Evolutionary conservation across 108 stramenopile genomes (phyloP).

Genomic region (Cylindrotheca closterium): DNA sequence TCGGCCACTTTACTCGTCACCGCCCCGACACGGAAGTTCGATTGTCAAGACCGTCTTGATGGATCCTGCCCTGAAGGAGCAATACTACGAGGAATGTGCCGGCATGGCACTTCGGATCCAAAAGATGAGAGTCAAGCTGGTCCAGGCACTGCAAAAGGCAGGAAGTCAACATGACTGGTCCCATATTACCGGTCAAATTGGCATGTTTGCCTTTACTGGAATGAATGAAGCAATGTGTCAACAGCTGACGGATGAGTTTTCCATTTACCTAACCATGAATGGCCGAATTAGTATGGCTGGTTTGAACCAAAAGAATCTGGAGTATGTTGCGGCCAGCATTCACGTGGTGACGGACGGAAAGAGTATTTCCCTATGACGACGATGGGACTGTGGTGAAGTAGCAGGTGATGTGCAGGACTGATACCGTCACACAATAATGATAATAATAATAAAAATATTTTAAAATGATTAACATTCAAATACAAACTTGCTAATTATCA

Average conservation of each 20-base stretch:
- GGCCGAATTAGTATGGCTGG: conserved; percentile 95
- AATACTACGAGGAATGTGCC: conserved; percentile 77
- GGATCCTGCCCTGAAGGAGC: conserved; percentile 51
- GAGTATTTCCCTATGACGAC: conserved; percentile 25
- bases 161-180: conserved; percentile 80
- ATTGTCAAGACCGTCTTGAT: conserved; percentile 83
- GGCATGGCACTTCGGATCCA: conserved; percentile 87
- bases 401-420: too few relatives aligned
- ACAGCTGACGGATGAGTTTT: conserved; percentile 61
- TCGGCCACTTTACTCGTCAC: conserved; percentile 91
- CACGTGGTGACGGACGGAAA: conserved; percentile 83
- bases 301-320: conserved; percentile 81
- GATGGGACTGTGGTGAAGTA: too few relatives aligned
- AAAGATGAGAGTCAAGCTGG: conserved; percentile 68
- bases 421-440: background rate
- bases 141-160: conserved; percentile 55
- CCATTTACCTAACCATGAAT: conserved; percentile 87
- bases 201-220: conserved; percentile 96
- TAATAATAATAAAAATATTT: background rate
- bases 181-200: conserved; percentile 92
- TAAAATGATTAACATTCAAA: too few relatives aligned
- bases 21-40: conserved; percentile 86
- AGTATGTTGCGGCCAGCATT: conserved; percentile 86
- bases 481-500: too few relatives aligned
- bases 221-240: conserved; percentile 83